phyloP scores from a whole-genome alignment of 2,329 filamentous ascomycete species.

The Aspergillus flavus region DNA sequence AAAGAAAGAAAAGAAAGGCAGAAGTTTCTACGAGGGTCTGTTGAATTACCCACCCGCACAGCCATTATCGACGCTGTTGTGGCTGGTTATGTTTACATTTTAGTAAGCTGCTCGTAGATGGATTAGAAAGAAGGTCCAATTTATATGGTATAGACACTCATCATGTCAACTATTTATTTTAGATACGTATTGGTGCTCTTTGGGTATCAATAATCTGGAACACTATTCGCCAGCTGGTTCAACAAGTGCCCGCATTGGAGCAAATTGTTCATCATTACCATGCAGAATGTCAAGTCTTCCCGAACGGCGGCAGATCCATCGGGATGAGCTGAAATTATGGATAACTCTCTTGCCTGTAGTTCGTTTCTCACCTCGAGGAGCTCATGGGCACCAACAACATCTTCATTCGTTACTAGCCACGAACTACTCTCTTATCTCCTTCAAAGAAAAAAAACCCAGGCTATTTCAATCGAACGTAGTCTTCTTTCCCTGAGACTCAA shows the following conservation, averaged over 20 bases:
- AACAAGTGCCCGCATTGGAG: not conserved
- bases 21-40: not conserved
- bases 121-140: not conserved
- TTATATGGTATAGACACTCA: not conserved
- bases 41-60: not conserved
- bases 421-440: not conserved
- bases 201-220: constrained; percentile 14
- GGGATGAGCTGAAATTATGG: not conserved
- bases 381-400: not conserved
- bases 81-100: not conserved
- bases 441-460: not conserved
- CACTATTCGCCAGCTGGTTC: not conserved
- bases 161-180: not conserved
- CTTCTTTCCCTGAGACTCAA: constrained; percentile 78
- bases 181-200: constrained; percentile 9
- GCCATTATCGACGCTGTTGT: not conserved
- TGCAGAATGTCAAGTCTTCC: constrained; percentile 1
- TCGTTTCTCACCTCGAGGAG: not conserved
- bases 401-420: not conserved
- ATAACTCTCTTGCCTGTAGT: not conserved
- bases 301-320: not conserved
- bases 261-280: not conserved
- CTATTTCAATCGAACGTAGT: constrained; percentile 69
- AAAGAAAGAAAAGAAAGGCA: not conserved
- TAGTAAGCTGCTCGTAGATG: not conserved